Evolutionary conservation across 1,284 basidiomycete species (phyloP), one percentile per base, ranked within the genome.

Genomic region (Golubevia sp.): DNA sequence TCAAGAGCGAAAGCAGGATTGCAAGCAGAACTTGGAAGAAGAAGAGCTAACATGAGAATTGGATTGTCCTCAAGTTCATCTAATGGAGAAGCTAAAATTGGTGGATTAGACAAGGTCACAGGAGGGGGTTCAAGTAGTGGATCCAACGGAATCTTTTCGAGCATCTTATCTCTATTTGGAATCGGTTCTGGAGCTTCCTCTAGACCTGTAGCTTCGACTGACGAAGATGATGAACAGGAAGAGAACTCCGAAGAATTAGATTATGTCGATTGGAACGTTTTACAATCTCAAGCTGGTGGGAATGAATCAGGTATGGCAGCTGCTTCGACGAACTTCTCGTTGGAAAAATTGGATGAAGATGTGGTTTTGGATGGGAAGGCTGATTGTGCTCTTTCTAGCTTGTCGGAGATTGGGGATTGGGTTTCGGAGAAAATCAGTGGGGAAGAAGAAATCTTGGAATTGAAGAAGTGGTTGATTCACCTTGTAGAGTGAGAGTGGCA

Each of bases 161-260:
- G 2, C 20, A 56, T 57, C 15, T 56, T 25, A 49, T 30, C 11
- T 27, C 7, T 25, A 25, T 62, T 57, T 56, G 21, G 53, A 53
- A 49, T 26, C 58, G 21, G 49, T 27, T 54, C 61, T 26, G 60
- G 76, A 18, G 63, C 21, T 74, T 70, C 71, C 63, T 67, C 67
- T 66, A 53, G 65, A 63, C 61, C 38, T 64, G 6, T 55, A 50
- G 15, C 57, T 59, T 24, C 64, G 51, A 13, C 48, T 44, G 4
- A 55, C n/a, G 20, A 63, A 0, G 48, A 61, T 11, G 66, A 61
- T 3, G 64, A 60, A 0, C 60, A 60, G 2, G 69, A 64, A 13
- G 73, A 62, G 5, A 75, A 75, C 34, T 66, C 74, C n/a, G 70
- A 71, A 20, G 71, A 75, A 18, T 53, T 67, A n/a, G 79, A 82